Conservation (phyloP, 2,329 filamentous ascomycete species). For the Colletotrichum echinochloae region DNA sequence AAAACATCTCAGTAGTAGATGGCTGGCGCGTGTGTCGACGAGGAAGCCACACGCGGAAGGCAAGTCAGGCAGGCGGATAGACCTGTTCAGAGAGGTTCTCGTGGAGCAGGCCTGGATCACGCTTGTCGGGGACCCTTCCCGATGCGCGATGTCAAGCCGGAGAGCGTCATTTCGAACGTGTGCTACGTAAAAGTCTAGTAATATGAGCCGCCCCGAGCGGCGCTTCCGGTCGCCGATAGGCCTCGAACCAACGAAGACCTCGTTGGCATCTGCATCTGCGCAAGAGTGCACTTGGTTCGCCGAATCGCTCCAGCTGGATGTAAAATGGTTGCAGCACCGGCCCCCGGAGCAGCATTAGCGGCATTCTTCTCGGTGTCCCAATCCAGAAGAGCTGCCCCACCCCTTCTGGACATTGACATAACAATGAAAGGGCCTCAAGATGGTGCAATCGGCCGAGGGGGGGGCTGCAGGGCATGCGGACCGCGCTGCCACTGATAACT, state of each 20-base stretch:
- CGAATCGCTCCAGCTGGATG: not conserved
- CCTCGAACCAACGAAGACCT: constrained; percentile 27
- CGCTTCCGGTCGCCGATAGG: constrained; percentile 21
- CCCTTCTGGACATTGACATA: not conserved
- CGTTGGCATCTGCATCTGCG: constrained; percentile 24
- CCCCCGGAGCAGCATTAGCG: constrained; percentile 20
- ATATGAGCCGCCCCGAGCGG: constrained; percentile 24
- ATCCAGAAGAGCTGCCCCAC: constrained; percentile 31
- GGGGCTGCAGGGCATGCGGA: not conserved
- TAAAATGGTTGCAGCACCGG: constrained; percentile 30
- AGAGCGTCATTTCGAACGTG: not conserved
- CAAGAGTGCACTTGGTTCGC: constrained; percentile 4
- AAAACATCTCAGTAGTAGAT: constrained; percentile 9
- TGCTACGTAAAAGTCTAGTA: not conserved
- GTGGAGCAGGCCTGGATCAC: constrained; percentile 1
- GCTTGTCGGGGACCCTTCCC: not conserved
- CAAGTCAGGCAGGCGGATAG: constrained; percentile 8
- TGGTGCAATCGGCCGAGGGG: constrained; percentile 20
- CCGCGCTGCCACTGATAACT: not conserved
- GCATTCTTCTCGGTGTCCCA: constrained; percentile 32
- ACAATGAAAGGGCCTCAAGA: not conserved
- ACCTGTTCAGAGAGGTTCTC: not conserved
- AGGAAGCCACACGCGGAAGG: constrained; percentile 17
- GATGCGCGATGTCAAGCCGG: not conserved
- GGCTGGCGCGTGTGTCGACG: constrained; percentile 18